Percentiles rank a stretch among this genome's conserved stretches.
Conservation (phyloP, 2,329 filamentous ascomycete species). For the Aspergillus sp. region DNA sequence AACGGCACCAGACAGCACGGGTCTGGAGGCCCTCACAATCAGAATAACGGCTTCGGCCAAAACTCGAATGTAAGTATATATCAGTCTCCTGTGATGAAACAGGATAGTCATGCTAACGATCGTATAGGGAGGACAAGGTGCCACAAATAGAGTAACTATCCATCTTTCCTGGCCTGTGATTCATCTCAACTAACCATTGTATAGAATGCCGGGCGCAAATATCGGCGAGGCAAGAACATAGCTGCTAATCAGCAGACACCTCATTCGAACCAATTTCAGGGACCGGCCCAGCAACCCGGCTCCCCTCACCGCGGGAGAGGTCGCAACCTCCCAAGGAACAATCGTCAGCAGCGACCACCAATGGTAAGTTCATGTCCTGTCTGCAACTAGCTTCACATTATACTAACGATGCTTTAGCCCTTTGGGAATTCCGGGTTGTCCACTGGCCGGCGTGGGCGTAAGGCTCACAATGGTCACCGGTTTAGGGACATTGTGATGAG, state of each 20-base stretch:
- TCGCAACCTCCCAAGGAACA: not conserved
- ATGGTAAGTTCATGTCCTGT: not conserved
- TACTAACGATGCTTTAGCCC: not conserved
- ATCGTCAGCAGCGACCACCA: not conserved
- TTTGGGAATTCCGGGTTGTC: not conserved
- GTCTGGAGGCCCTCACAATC: not conserved
- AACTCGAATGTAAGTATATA: not conserved
- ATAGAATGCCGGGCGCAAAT: no score
- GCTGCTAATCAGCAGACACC: no score
- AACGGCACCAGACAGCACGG: no score
- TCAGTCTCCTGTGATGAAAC: not conserved
- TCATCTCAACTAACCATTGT: no score
- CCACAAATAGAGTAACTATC: no score
- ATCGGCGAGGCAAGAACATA: no score
- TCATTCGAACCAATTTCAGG: no score
- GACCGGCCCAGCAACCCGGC: no score
- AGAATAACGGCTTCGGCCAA: conserved; percentile 2
- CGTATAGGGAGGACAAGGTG: no score
- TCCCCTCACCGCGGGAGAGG: not conserved
- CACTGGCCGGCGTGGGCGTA: not conserved
- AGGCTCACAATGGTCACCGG: not conserved
- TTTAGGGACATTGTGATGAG: not conserved
- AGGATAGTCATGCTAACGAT: no score
- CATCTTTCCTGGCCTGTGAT: no score
- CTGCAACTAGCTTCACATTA: not conserved